Base-by-base conservation (phyloP, 768 basidiomycete species). In the Kwoniella heveanensis region DNA sequence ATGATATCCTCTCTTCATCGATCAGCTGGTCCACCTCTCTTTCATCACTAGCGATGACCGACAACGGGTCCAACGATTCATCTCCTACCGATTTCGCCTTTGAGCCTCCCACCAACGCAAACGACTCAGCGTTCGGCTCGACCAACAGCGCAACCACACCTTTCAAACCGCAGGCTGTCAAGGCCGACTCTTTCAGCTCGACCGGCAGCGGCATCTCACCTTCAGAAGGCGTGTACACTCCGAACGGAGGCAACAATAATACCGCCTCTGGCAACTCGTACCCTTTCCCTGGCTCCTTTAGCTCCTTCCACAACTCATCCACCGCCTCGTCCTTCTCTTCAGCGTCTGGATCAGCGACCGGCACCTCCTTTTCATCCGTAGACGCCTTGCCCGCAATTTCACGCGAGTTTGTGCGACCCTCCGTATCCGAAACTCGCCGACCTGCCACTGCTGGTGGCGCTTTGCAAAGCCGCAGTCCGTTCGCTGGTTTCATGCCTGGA, bases 361-460 rank as follows among this genome's bases (percentile, higher is more conserved):
- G 72, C 15, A 51, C 60, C 7, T 77, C 76, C 2, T 77, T 77
- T 58, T 74, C 73, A 17, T 72, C 73, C 1, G 55, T 69, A 7
- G 76, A 74, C 53, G 70, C 72, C 24, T 69, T 80, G 15, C 77
- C 79, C 5, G 73, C 79, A 5, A 80, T 80, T 37, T 76, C 74
- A 6, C 67, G 75, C 17, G 77, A 80, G 48, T 80, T 80, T 55
- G 72, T 68, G 13, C 61, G 77, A 39, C 79, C 77, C 12, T 72
- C 64, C 17, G n/a, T 59, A 15, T 69, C 52, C 46, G 77, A 77
- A 29, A 72, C 75, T 2, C 67, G 76, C 24, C 64, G 79, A 30
- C 79, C 79, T 12, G 75, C 77, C 1, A 80, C 79, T 17, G 73
- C 75, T 24, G 76, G 72, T 5, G 79, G 79, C 15, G 74, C 74